Percentiles rank a stretch among this genome's conserved stretches.
phyloP scores from a whole-genome alignment of 208 protist species.

The Leishmania guyanensis region DNA sequence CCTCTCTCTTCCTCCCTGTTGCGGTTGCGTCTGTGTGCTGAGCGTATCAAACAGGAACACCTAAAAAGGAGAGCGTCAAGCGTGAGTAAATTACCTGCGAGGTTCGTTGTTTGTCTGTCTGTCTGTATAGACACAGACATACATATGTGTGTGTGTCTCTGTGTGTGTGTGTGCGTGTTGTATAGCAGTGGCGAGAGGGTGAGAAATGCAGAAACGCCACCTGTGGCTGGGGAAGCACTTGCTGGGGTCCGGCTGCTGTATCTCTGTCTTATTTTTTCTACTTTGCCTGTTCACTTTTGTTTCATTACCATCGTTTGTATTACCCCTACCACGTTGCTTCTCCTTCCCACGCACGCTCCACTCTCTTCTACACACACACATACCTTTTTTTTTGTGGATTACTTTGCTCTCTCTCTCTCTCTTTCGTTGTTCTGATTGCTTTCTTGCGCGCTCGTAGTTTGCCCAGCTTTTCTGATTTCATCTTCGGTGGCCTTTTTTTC shows the following conservation, averaged over 20 bases:
- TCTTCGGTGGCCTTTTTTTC: not conserved
- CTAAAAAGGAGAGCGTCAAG: not conserved
- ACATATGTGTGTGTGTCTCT: not conserved
- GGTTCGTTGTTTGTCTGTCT: not conserved
- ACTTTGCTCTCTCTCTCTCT: not conserved
- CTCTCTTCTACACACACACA: not conserved
- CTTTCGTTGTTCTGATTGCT: not conserved
- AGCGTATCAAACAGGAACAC: not conserved
- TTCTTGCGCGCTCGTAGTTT: no score
- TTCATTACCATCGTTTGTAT: not conserved
- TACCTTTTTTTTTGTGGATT: not conserved
- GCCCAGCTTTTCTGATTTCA: no score
- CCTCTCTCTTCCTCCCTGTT: not conserved
- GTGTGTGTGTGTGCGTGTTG: not conserved
- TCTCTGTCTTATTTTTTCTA: not conserved
- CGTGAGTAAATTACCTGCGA: not conserved
- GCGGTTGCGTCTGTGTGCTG: not conserved
- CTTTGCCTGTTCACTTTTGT: not conserved
- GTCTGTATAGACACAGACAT: not conserved
- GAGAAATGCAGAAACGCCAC: not conserved
- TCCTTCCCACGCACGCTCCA: not conserved
- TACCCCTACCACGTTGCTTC: not conserved
- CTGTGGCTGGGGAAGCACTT: not conserved
- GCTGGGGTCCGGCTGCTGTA: not conserved
- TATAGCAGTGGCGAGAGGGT: not conserved